These are phyloP conservation scores for Knoxia roxburghii DNA, from an alignment of 257 asterid genomes.

Conservation along the genomic window DNA sequence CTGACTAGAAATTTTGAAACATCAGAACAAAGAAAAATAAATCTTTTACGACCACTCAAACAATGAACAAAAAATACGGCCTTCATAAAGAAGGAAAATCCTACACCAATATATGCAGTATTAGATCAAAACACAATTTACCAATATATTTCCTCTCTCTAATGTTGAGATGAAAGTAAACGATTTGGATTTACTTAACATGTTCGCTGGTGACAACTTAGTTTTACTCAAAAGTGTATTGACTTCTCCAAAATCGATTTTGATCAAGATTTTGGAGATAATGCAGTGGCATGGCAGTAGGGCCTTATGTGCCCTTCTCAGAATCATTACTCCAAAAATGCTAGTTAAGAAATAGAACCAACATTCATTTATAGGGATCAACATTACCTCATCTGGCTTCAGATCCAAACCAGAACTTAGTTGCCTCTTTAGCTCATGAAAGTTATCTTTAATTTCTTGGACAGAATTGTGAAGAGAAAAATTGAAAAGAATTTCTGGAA, in stretches of 20 bases:
- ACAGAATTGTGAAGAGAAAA: conserved; percentile 75
- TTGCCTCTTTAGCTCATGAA: conserved; percentile 55
- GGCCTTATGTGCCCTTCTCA: no score
- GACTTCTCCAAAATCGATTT: background rate
- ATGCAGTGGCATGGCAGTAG: no score
- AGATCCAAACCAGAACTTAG: conserved; percentile 57
- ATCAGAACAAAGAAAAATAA: background rate
- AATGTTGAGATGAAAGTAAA: background rate
- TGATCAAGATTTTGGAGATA: no score
- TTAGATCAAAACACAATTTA: background rate
- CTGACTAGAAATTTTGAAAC: background rate
- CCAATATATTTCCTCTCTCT: background rate
- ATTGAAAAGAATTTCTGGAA: conserved; percentile 47
- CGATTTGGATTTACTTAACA: background rate
- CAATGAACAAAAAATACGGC: background rate
- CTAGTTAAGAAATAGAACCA: background rate
- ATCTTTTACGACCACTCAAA: background rate
- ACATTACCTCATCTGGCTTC: conserved; percentile 55
- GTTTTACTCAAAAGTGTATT: background rate
- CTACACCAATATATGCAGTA: background rate
- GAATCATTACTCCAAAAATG: background rate
- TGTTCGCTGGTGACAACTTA: background rate
- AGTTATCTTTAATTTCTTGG: conserved; percentile 57
- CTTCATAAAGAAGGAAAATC: background rate
- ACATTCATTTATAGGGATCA: background rate